Conservation (phyloP, 1,284 basidiomycete species). For the Jaminaea rosea region DNA sequence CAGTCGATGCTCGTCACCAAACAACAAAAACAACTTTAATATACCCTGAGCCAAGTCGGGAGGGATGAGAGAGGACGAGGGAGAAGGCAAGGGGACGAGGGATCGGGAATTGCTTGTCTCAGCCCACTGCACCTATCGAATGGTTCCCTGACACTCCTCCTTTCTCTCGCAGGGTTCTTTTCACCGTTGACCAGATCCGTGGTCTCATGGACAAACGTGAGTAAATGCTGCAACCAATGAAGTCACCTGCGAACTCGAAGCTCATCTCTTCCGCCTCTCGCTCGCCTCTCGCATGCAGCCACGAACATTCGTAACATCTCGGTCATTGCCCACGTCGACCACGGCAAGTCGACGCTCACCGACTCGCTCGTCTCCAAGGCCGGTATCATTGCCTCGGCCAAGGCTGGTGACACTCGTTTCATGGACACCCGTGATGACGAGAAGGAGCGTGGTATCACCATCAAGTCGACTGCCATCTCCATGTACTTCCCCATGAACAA, state of each 20-base stretch:
- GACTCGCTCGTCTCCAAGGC: slow-evolving; percentile 99
- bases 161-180: slow-evolving; percentile 15
- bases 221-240: not conserved
- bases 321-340: slow-evolving; percentile 65
- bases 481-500: slow-evolving; percentile 98
- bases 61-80: slow-evolving; percentile 1
- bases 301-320: slow-evolving; percentile 93
- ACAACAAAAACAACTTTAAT: slow-evolving; percentile 2
- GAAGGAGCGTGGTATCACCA: slow-evolving; percentile 99
- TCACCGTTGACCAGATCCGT: slow-evolving; percentile 65
- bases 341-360: slow-evolving; percentile 99
- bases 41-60: slow-evolving; percentile 1
- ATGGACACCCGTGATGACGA: slow-evolving; percentile 97
- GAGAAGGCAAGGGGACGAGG: not conserved
- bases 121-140: too few species aligned
- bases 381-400: slow-evolving; percentile 92
- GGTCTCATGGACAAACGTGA: slow-evolving; percentile 64
- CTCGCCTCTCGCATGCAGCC: not conserved
- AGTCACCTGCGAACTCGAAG: not conserved
- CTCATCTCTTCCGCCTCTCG: not conserved
- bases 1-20: not conserved
- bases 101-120: too few species aligned
- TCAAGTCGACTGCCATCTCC: slow-evolving; percentile 99
- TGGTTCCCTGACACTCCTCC: not conserved
- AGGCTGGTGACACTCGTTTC: slow-evolving; percentile 91